Percentiles rank a stretch among this genome's conserved stretches.
phyloP scores from a whole-genome alignment of 352 stramenopile species.

The Plasmopara halstedii region DNA sequence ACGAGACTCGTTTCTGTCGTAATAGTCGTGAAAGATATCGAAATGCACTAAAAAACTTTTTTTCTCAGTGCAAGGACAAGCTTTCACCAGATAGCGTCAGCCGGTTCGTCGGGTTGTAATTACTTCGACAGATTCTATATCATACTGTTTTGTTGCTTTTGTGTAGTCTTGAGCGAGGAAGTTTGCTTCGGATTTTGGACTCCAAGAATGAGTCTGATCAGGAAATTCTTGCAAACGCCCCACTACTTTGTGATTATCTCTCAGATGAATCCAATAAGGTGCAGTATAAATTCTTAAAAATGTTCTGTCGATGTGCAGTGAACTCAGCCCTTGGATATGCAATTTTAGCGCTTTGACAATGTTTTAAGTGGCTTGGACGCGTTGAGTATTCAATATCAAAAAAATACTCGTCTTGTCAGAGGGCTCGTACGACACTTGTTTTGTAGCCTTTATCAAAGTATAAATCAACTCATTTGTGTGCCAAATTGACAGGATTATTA shows the following conservation, averaged over 20 bases:
- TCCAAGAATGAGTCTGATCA: conserved; percentile 75
- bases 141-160: background rate
- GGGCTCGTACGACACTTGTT: conserved; percentile 42
- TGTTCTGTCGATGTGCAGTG: background rate
- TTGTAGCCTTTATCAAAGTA: background rate
- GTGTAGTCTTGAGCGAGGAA: conserved; percentile 64
- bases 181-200: conserved; percentile 80
- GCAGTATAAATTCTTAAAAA: background rate
- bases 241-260: conserved; percentile 53
- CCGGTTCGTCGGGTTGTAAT: conserved; percentile 26
- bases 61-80: conserved; percentile 49
- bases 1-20: background rate
- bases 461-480: conserved; percentile 2
- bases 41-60: conserved; percentile 51
- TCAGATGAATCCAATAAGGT: conserved; percentile 50
- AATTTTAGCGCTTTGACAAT: conserved; percentile 51
- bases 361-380: conserved; percentile 53
- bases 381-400: conserved; percentile 48
- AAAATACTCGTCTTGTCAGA: conserved; percentile 71
- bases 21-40: conserved; percentile 63
- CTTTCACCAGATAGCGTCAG: conserved; percentile 71
- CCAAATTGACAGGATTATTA: conserved; percentile 73
- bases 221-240: conserved; percentile 55
- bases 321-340: background rate
- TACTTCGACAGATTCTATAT: background rate